Evolutionary conservation across 805 yeast genomes (phyloP).

Genomic region (Wickerhamiella shivajii): DNA sequence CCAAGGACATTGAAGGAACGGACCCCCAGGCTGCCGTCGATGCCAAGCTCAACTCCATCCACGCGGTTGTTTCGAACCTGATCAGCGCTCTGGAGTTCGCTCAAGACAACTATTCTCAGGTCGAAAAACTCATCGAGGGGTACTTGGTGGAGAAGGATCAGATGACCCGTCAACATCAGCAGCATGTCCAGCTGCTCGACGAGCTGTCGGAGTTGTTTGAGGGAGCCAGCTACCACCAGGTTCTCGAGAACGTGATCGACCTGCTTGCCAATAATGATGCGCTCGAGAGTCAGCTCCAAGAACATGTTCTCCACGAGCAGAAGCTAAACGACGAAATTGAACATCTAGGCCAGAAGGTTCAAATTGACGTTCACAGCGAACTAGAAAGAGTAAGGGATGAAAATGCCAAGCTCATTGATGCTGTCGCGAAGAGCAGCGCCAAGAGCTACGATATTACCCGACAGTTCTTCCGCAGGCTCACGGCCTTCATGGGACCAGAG

Average conservation of each 20-base stretch:
- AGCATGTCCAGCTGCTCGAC: neutral
- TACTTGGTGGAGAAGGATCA: slow-evolving; percentile 5
- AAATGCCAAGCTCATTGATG: slow-evolving; percentile 5
- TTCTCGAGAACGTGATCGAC: slow-evolving; percentile 4
- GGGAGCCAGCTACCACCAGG: slow-evolving; percentile 1
- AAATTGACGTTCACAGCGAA: slow-evolving; percentile 4
- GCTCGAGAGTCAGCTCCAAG: slow-evolving; percentile 8
- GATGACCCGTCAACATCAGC: neutral
- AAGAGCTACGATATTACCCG: slow-evolving; percentile 12
- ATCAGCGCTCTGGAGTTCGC: slow-evolving; percentile 5
- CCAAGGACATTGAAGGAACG: neutral
- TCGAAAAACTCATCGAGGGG: slow-evolving; percentile 1
- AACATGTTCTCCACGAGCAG: slow-evolving; percentile 4
- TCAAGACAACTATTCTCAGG: slow-evolving; percentile 5
- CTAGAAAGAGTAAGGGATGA: slow-evolving; percentile 1
- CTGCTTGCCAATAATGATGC: slow-evolving; percentile 8
- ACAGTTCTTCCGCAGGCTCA: slow-evolving; percentile 13
- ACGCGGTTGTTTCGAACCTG: slow-evolving; percentile 4
- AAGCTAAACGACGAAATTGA: slow-evolving; percentile 5
- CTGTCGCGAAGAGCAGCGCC: slow-evolving; percentile 3
- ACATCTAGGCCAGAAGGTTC: slow-evolving; percentile 1
- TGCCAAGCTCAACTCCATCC: slow-evolving; percentile 6
- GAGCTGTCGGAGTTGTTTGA: slow-evolving; percentile 3
- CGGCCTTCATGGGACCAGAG: slow-evolving; percentile 15
- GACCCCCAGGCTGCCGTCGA: neutral